phyloP scores from a whole-genome alignment of 1,284 basidiomycete species.

The Termitomyces sp. region DNA sequence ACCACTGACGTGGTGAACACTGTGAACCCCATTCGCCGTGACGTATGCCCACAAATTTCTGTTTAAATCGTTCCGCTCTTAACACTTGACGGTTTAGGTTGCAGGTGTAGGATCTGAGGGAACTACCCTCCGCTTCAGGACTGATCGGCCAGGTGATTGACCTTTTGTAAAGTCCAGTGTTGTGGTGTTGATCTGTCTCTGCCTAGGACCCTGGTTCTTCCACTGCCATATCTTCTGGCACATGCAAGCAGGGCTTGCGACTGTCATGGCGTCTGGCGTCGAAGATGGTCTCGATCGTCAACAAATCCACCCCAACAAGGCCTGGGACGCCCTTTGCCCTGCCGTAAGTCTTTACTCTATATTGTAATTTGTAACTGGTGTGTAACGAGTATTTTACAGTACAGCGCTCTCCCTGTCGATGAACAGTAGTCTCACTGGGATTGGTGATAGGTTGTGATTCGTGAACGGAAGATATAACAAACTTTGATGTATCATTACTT shows the following conservation, averaged over 20 bases:
- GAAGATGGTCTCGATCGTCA: slow-evolving; percentile 20
- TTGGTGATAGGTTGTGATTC: not conserved
- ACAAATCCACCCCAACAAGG: slow-evolving; percentile 1
- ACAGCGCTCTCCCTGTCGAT: slow-evolving; percentile 7
- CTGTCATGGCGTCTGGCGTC: slow-evolving; percentile 22
- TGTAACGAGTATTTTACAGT: not conserved
- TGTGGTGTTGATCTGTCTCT: not conserved
- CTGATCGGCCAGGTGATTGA: slow-evolving; percentile 24
- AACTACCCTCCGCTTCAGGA: slow-evolving; percentile 31
- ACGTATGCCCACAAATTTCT: slow-evolving; percentile 13
- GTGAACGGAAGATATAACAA: not conserved
- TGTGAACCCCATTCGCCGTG: slow-evolving; percentile 24
- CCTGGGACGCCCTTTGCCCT: slow-evolving; percentile 10
- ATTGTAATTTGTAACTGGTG: not conserved
- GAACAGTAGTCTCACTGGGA: slow-evolving; percentile 3
- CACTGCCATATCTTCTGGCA: slow-evolving; percentile 49
- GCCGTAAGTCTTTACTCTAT: not conserved
- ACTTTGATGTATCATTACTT: not conserved
- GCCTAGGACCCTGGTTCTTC: slow-evolving; percentile 40
- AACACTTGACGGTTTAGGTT: slow-evolving; percentile 2
- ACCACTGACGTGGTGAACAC: slow-evolving; percentile 17
- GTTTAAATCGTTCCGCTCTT: not conserved
- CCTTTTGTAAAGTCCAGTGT: not conserved
- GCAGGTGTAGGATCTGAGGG: slow-evolving; percentile 18
- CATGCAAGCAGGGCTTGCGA: slow-evolving; percentile 32